phyloP scores from a whole-genome alignment of 2,329 filamentous ascomycete genomes.

The Zymoseptoria passerinii region DNA sequence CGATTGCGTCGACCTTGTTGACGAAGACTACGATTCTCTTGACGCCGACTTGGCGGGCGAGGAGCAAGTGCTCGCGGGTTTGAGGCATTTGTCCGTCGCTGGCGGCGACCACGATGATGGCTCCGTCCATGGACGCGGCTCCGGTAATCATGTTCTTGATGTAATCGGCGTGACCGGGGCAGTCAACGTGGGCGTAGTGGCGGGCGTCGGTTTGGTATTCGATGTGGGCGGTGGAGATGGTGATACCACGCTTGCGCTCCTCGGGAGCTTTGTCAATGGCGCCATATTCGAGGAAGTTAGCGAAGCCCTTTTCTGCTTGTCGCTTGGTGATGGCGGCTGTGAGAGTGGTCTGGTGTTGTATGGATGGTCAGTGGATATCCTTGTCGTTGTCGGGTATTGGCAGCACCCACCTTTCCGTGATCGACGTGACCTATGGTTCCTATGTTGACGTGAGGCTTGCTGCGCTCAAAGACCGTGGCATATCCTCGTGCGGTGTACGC shows the following conservation, averaged over 20 bases:
- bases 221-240: conserved; percentile 96
- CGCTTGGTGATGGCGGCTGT: conserved; percentile 98
- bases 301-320: conserved; percentile 87
- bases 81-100: conserved; percentile 99
- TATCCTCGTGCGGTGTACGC: conserved; percentile 40
- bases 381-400: conserved; percentile 18
- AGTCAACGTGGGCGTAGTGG: conserved; percentile 99
- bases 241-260: conserved; percentile 99
- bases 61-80: conserved; percentile 94
- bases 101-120: conserved; percentile 96
- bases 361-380: neutral
- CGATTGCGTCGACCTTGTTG: conserved; percentile 97
- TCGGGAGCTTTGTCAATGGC: conserved; percentile 98
- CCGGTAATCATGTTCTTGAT: conserved; percentile 99
- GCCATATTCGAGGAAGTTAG: conserved; percentile 93
- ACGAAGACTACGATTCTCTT: conserved; percentile 98
- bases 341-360: conserved; percentile 69
- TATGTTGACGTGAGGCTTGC: conserved; percentile 97
- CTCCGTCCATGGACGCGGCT: conserved; percentile 98
- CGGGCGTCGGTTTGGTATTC: conserved; percentile 91
- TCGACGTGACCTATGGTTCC: conserved; percentile 99
- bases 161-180: conserved; percentile 99
- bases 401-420: conserved; percentile 75
- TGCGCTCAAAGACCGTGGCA: conserved; percentile 66
- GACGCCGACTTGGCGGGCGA: conserved; percentile 96